Conservation (phyloP, 106 monocot species). For the Dioscorea zingiberensis region DNA sequence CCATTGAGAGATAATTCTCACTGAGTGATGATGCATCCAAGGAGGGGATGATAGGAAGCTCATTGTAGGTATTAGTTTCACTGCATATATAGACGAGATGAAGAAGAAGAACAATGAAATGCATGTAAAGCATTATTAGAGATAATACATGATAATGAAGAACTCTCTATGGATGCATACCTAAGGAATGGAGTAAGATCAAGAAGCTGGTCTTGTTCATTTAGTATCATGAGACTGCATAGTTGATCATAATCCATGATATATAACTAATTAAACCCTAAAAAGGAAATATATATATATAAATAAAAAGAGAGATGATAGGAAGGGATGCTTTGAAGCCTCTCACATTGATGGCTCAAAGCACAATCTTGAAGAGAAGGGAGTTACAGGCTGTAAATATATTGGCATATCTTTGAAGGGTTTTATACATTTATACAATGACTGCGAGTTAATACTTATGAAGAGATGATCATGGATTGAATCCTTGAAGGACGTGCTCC, state of each 20-base stretch:
- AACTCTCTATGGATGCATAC: not conserved
- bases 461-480: not conserved
- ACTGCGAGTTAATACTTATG: not conserved
- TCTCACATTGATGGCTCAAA: no score
- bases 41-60: not conserved
- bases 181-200: not conserved
- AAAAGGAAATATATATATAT: not conserved
- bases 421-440: not conserved
- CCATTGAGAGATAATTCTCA: not conserved
- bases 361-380: no score
- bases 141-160: slow-evolving; percentile 1
- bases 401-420: not conserved
- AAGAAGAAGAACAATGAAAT: not conserved
- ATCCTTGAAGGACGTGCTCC: not conserved
- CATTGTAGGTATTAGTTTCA: not conserved
- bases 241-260: slow-evolving; percentile 1
- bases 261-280: not conserved
- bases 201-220: not conserved
- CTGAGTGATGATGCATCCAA: not conserved
- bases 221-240: not conserved
- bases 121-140: not conserved
- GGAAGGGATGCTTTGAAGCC: no score
- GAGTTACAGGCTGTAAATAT: not conserved
- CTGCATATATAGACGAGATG: not conserved
- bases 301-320: not conserved